Percentiles rank a stretch among this genome's conserved stretches.
Evolutionary conservation across 2,329 filamentous ascomycete species (phyloP).

Genomic region (Clonostachys solani): DNA sequence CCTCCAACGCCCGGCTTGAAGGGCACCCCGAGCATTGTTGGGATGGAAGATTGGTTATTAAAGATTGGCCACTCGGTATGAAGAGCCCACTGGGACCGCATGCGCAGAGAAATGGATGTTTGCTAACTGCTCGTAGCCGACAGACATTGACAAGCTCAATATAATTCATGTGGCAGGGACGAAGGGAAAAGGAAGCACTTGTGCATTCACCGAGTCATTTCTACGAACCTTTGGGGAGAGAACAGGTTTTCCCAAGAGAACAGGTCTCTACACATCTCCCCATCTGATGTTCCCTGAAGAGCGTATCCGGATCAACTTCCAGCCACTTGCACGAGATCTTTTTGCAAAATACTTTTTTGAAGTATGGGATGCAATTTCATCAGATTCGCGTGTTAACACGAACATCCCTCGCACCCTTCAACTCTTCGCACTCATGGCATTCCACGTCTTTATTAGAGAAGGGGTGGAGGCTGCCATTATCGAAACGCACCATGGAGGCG

Average conservation of each 20-base stretch:
- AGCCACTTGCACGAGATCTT: constrained; percentile 22
- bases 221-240: constrained; percentile 20
- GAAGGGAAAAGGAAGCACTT: constrained; percentile 51
- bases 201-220: constrained; percentile 38
- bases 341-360: constrained; percentile 41
- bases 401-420: constrained; percentile 1
- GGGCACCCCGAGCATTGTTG: too few relatives aligned
- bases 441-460: constrained; percentile 62
- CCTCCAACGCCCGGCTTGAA: too few relatives aligned
- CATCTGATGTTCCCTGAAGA: constrained; percentile 37
- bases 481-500: constrained; percentile 65
- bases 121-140: neutral
- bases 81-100: too few relatives aligned
- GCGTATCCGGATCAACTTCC: constrained; percentile 33
- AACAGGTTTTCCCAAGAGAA: constrained; percentile 15
- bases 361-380: constrained; percentile 23
- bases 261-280: constrained; percentile 45
- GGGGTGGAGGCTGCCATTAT: constrained; percentile 59
- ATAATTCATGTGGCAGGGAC: constrained; percentile 48
- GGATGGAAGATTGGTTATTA: too few relatives aligned
- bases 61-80: too few relatives aligned
- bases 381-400: constrained; percentile 9
- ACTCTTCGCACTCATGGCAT: constrained; percentile 49
- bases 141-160: constrained; percentile 16
- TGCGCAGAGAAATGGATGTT: too few relatives aligned